Evolutionary conservation across 2,329 filamentous ascomycete species (phyloP).

Genomic region (Massarina eburnea): DNA sequence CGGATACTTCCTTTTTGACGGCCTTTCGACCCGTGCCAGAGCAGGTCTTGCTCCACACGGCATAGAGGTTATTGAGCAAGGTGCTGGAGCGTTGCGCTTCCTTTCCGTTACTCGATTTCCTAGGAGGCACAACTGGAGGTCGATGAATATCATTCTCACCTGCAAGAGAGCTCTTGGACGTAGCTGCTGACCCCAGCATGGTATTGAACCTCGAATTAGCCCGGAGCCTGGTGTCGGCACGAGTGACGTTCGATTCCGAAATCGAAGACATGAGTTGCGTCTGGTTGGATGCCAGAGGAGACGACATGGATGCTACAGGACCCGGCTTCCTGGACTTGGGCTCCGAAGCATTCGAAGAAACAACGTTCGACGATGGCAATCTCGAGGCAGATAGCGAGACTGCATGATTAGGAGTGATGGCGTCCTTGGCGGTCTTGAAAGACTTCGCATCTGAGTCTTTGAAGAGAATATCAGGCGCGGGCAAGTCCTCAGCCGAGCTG

Average conservation of each 20-base stretch:
- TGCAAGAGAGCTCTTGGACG: background rate
- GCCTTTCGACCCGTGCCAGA: conserved; percentile 1
- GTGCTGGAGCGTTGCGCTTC: conserved; percentile 33
- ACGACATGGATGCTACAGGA: conserved; percentile 17
- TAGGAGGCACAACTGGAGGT: conserved; percentile 26
- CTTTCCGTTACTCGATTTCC: conserved; percentile 36
- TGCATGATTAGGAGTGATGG: conserved; percentile 21
- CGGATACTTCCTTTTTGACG: background rate
- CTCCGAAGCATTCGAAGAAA: conserved; percentile 7
- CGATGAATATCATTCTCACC: conserved; percentile 1
- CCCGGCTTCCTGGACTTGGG: conserved; percentile 6
- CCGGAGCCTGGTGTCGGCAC: conserved; percentile 15
- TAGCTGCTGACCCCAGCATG: conserved; percentile 19
- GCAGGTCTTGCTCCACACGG: conserved; percentile 16
- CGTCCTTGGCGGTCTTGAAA: conserved; percentile 23
- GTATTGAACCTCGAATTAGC: conserved; percentile 24
- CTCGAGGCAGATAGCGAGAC: conserved; percentile 18
- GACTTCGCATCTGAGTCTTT: conserved; percentile 27
- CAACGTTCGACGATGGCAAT: conserved; percentile 8
- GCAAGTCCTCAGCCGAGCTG: conserved; percentile 15
- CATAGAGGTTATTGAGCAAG: conserved; percentile 26
- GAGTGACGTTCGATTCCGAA: conserved; percentile 23
- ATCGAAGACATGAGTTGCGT: conserved; percentile 12
- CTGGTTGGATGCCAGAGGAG: conserved; percentile 14
- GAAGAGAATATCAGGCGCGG: conserved; percentile 8